Evolutionary conservation across 805 yeast genomes (phyloP).

Genomic region (Lachancea meyersii): DNA sequence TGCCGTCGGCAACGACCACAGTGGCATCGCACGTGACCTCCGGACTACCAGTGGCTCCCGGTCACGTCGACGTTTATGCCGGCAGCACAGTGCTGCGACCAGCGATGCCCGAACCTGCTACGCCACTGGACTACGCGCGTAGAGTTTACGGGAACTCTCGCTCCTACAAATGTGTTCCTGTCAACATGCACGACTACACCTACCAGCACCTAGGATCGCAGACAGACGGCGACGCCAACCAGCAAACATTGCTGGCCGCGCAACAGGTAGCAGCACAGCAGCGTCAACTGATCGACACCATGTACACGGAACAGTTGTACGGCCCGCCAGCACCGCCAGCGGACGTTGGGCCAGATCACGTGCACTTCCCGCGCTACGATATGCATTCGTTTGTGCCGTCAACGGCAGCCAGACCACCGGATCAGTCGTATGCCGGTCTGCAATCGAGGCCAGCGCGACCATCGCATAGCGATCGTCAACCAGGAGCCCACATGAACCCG

Average conservation of each 20-base stretch:
- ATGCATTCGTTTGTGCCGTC: conserved; percentile 4
- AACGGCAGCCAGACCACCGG: conserved; percentile 6
- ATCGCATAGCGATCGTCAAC: not conserved
- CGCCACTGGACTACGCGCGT: conserved; percentile 29
- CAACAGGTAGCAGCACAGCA: conserved; percentile 22
- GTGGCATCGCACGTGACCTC: too few species aligned
- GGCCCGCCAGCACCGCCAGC: conserved; percentile 1
- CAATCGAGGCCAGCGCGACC: not conserved
- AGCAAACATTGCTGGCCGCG: conserved; percentile 18
- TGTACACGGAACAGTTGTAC: conserved; percentile 8
- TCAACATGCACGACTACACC: conserved; percentile 18
- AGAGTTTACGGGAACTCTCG: conserved; percentile 27
- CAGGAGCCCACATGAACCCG: not conserved
- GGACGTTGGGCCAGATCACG: conserved; percentile 1
- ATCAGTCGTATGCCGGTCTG: not conserved
- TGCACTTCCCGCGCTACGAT: conserved; percentile 3
- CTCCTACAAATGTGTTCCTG: conserved; percentile 28
- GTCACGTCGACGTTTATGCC: too few species aligned
- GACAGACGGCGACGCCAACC: conserved; percentile 35
- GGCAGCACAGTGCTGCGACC: not conserved
- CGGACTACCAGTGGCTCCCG: too few species aligned
- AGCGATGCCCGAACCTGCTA: conserved; percentile 14
- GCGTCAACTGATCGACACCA: conserved; percentile 21
- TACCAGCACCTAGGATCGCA: conserved; percentile 85
- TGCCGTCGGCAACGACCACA: too few species aligned